phyloP scores from a whole-genome alignment of 192 early-diverging fungal genomes.

The Gonapodya sp. region DNA sequence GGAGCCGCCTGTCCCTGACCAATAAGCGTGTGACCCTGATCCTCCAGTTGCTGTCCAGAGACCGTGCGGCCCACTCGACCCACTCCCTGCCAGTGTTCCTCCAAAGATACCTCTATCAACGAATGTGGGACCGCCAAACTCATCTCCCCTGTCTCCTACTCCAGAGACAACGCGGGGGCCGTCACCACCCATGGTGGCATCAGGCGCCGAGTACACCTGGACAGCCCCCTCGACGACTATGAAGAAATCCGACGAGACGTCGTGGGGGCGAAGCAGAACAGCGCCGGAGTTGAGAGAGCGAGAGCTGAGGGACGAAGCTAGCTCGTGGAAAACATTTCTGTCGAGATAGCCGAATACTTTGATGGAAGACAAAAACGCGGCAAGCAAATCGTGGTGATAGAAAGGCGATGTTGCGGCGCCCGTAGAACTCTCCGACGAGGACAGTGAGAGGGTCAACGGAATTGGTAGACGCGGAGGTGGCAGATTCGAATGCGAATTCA shows the following conservation, averaged over 20 bases:
- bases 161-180: background rate
- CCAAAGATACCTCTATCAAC: too few relatives aligned
- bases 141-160: too few relatives aligned
- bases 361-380: conserved; percentile 73
- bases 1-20: background rate
- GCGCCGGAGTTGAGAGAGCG: conserved; percentile 40
- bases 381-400: conserved; percentile 22
- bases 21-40: conserved; percentile 8
- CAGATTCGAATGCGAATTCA: background rate
- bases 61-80: background rate
- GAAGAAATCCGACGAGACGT: conserved; percentile 74
- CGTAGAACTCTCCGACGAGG: too few relatives aligned
- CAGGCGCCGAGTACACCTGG: conserved; percentile 71
- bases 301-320: conserved; percentile 75
- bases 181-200: background rate
- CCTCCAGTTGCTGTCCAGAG: background rate
- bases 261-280: conserved; percentile 30
- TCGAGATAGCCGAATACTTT: conserved; percentile 98
- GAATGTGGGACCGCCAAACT: too few relatives aligned
- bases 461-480: too few relatives aligned
- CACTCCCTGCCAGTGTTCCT: background rate
- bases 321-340: conserved; percentile 89
- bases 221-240: conserved; percentile 93
- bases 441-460: too few relatives aligned
- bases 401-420: background rate